A percentile compares a stretch with the other conserved stretches of the same genome.
Evolutionary conservation across 129 eudicot genomes (phyloP).

Genomic region (Flaveria brownii): DNA sequence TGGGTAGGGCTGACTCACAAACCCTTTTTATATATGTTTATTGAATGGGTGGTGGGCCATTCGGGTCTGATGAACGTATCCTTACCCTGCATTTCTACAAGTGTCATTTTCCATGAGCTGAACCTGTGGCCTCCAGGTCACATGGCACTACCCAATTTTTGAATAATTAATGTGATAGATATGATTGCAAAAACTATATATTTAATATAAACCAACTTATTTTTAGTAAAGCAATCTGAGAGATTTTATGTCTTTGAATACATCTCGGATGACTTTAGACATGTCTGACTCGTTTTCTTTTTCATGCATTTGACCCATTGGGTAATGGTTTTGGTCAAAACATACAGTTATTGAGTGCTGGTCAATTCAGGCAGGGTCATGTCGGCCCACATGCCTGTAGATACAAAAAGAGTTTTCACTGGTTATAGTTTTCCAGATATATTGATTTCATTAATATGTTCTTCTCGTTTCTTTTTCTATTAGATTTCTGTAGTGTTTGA

Average conservation of each 20-base stretch:
- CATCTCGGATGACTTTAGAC: background rate
- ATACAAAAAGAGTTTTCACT: background rate
- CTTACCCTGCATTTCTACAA: no score
- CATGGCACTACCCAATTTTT: no score
- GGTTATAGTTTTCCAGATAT: conserved; percentile 5
- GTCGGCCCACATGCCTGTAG: background rate
- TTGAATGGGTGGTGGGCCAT: background rate
- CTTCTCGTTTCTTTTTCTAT: background rate
- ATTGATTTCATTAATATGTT: background rate
- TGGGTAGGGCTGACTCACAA: background rate
- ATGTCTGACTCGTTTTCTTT: background rate
- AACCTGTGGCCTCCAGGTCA: no score
- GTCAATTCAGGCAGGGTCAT: background rate
- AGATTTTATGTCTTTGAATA: background rate
- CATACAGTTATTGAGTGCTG: background rate
- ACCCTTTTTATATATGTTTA: background rate
- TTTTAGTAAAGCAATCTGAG: background rate
- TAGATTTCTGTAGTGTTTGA: conserved; percentile 12
- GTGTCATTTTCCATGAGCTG: no score
- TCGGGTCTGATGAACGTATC: no score
- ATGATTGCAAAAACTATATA: background rate
- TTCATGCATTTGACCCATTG: background rate
- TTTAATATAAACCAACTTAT: background rate
- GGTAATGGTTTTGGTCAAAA: conserved; percentile 8
- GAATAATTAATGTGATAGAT: background rate